Conservation (phyloP, 371 early-diverging fungal species). For the Mucor irregularis region DNA sequence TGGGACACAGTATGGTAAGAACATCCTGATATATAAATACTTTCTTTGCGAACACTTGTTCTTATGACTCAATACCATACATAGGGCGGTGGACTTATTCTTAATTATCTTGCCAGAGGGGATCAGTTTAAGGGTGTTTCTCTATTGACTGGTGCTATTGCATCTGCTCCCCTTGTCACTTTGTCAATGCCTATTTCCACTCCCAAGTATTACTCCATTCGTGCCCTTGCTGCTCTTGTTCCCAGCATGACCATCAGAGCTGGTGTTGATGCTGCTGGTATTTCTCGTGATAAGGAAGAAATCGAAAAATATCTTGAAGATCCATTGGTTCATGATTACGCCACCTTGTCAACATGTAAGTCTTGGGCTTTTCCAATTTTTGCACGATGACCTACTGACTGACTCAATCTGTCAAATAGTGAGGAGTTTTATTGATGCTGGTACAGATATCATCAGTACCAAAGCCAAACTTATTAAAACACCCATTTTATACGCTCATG, state of each 20-base stretch:
- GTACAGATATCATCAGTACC: conserved; percentile 23
- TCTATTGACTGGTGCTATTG: conserved; percentile 49
- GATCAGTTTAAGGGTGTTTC: conserved; percentile 37
- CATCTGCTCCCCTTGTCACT: conserved; percentile 42
- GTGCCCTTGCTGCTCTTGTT: conserved; percentile 36
- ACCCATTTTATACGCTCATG: conserved; percentile 52
- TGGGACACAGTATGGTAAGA: conserved; percentile 68
- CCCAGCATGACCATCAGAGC: conserved; percentile 50
- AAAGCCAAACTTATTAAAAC: conserved; percentile 21
- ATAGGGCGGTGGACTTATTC: conserved; percentile 59
- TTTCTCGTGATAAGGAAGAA: conserved; percentile 51
- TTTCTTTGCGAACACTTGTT: too few relatives aligned
- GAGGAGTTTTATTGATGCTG: conserved; percentile 36
- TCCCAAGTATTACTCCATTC: conserved; percentile 33
- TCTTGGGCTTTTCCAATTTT: background rate
- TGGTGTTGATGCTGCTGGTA: conserved; percentile 37
- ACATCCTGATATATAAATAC: background rate
- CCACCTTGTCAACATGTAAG: conserved; percentile 45
- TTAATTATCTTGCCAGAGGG: conserved; percentile 53
- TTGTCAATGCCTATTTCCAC: conserved; percentile 38
- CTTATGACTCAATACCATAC: background rate
- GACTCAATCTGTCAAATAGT: conserved; percentile 14
- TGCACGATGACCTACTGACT: background rate
- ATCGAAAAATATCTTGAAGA: conserved; percentile 51
- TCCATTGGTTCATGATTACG: conserved; percentile 55